A percentile compares a stretch with the other conserved stretches of the same genome.
Evolutionary conservation across 768 basidiomycete genomes (phyloP).

Genomic region (Pleurotus citrinopileatus): DNA sequence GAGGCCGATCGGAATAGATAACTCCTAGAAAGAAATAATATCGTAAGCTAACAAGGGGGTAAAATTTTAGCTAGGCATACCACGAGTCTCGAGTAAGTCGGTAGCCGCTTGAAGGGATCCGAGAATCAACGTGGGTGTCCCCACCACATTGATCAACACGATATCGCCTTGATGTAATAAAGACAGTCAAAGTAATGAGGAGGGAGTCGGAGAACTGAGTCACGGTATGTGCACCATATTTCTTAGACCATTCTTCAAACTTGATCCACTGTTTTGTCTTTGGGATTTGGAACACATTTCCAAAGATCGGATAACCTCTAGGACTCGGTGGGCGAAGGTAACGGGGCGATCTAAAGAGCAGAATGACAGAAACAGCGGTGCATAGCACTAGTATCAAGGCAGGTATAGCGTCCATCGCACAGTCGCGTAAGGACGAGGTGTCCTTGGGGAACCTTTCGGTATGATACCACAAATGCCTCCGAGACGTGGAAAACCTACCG

Average conservation of each 20-base stretch:
- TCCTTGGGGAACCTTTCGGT: too few species aligned
- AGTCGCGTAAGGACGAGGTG: too few species aligned
- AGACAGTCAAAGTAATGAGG: background rate
- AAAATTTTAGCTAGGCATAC: too few species aligned
- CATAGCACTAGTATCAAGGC: background rate
- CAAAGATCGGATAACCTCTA: conserved; percentile 14
- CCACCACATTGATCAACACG: conserved; percentile 1
- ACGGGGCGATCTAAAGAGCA: background rate
- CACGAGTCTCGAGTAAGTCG: conserved; percentile 1
- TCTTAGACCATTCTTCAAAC: conserved; percentile 18
- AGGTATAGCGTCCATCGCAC: background rate
- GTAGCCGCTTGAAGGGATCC: conserved; percentile 3
- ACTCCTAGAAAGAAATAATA: background rate
- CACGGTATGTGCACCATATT: conserved; percentile 14
- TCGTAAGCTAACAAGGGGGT: background rate
- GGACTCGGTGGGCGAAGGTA: conserved; percentile 15
- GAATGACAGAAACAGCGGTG: background rate
- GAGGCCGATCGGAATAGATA: conserved; percentile 6
- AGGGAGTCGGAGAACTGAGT: too few species aligned
- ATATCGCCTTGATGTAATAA: background rate
- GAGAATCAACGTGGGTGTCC: conserved; percentile 1
- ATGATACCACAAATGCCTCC: too few species aligned
- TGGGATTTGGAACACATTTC: conserved; percentile 20
- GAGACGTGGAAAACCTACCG: too few species aligned
- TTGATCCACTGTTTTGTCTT: conserved; percentile 18